These are phyloP conservation scores for Orbilia blumenaviensis DNA, from an alignment of 2,329 filamentous ascomycete genomes.

Conservation along the genomic window DNA sequence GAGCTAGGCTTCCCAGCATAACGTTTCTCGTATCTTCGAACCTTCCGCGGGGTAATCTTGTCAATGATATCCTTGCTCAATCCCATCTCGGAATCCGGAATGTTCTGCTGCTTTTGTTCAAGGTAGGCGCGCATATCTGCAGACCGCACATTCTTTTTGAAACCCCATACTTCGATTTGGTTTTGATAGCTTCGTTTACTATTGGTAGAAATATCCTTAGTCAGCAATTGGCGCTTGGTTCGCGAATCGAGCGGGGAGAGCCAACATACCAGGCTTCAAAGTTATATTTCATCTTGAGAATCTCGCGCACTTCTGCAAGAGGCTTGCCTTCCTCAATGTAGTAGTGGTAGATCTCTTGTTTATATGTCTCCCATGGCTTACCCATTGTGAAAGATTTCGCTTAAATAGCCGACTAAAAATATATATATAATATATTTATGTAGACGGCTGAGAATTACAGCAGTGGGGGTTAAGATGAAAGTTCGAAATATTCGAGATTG, in stretches of 20 bases:
- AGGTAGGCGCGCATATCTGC: conserved; percentile 53
- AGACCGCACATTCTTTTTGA: conserved; percentile 53
- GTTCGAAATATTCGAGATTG: conserved; percentile 29
- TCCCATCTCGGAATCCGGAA: conserved; percentile 49
- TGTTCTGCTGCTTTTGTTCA: conserved; percentile 46
- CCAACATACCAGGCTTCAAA: conserved; percentile 51
- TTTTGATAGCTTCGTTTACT: conserved; percentile 54
- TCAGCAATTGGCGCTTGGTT: conserved; percentile 20
- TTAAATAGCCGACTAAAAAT: conserved; percentile 16
- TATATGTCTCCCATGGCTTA: conserved; percentile 53
- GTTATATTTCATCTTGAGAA: conserved; percentile 52
- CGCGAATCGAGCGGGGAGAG: not conserved
- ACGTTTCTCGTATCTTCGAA: conserved; percentile 52
- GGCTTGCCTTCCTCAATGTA: conserved; percentile 52
- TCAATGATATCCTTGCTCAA: conserved; percentile 52
- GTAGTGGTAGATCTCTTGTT: conserved; percentile 52
- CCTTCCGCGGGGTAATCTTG: conserved; percentile 51
- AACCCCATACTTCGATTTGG: conserved; percentile 53
- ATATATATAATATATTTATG: conserved; percentile 19
- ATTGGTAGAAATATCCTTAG: conserved; percentile 31
- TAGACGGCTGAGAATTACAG: not conserved
- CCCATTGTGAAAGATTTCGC: conserved; percentile 43
- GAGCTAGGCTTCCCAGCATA: conserved; percentile 52
- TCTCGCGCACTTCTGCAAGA: conserved; percentile 52
- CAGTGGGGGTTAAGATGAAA: conserved; percentile 25